Percentiles rank a stretch among this genome's conserved stretches.
Evolutionary conservation across 2,329 filamentous ascomycete species (phyloP).

Genomic region (Clonostachys rhizophaga): DNA sequence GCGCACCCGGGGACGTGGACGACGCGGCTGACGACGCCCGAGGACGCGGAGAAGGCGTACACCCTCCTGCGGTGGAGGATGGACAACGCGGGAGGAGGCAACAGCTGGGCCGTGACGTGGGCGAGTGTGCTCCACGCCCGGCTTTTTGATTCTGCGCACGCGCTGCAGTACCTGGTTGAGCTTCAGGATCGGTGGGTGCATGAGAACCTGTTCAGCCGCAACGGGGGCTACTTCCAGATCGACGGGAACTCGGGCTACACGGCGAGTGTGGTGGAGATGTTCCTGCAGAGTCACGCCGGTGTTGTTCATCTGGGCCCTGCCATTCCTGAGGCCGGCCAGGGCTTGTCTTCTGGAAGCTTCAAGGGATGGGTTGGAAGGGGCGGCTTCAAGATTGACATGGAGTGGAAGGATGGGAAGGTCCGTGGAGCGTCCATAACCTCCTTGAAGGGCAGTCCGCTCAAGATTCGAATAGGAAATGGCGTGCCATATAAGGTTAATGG

Average conservation of each 20-base stretch:
- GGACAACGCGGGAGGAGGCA: not conserved
- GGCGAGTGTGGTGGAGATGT: slow-evolving; percentile 35
- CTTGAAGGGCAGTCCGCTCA: slow-evolving; percentile 30
- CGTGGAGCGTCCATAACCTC: slow-evolving; percentile 24
- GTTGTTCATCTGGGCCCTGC: slow-evolving; percentile 1
- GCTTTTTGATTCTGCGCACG: slow-evolving; percentile 1
- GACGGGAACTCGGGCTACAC: slow-evolving; percentile 41
- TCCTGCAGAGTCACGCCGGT: slow-evolving; percentile 28
- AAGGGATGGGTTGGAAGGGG: slow-evolving; percentile 11
- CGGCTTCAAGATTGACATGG: slow-evolving; percentile 8
- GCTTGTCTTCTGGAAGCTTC: slow-evolving; percentile 7
- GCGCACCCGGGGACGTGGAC: slow-evolving; percentile 2
- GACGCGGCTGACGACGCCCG: slow-evolving; percentile 2
- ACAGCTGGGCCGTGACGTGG: slow-evolving; percentile 6
- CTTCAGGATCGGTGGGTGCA: slow-evolving; percentile 13
- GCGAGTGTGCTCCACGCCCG: slow-evolving; percentile 3
- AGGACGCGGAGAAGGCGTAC: slow-evolving; percentile 1
- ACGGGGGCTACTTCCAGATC: slow-evolving; percentile 6
- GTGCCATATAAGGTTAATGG: not conserved
- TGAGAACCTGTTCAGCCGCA: slow-evolving; percentile 4
- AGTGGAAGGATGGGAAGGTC: slow-evolving; percentile 16
- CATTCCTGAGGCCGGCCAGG: slow-evolving; percentile 6
- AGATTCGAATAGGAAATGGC: not conserved
- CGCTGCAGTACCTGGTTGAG: not conserved
- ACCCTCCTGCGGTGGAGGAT: slow-evolving; percentile 1